Conservation (phyloP, 345 rosid species). For the Arabidopsis arenosa region DNA sequence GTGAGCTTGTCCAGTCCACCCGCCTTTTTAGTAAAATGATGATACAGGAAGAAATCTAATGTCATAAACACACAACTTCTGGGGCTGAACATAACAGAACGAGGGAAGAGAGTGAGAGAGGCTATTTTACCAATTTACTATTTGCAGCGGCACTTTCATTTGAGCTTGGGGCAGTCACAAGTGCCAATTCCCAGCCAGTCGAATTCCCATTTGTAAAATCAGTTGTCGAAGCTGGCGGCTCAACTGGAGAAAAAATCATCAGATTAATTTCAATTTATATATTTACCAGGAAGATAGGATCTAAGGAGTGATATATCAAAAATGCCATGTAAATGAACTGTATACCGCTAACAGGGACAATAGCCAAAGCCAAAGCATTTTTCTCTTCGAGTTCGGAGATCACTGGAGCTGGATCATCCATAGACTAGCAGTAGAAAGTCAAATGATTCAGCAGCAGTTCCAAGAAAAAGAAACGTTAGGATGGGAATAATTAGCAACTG, state of each 20-base stretch:
- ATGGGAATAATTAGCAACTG: constrained; percentile 12
- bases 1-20: constrained; percentile 97
- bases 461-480: constrained; percentile 6
- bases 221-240: constrained; percentile 56
- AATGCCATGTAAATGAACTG: background rate
- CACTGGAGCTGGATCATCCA: constrained; percentile 75
- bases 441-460: constrained; percentile 17
- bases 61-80: constrained; percentile 1
- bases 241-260: constrained; percentile 57
- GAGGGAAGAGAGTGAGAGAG: background rate
- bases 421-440: constrained; percentile 49
- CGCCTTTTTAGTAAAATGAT: constrained; percentile 53
- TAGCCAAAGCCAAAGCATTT: constrained; percentile 93
- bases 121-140: constrained; percentile 70
- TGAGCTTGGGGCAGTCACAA: constrained; percentile 90
- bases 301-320: background rate
- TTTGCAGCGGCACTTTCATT: constrained; percentile 68
- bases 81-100: background rate
- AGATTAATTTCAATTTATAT: background rate
- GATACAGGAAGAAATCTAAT: constrained; percentile 17
- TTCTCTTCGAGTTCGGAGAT: constrained; percentile 79
- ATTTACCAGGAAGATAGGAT: background rate
- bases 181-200: constrained; percentile 93
- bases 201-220: constrained; percentile 51
- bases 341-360: constrained; percentile 79